Percentiles rank a stretch among this genome's conserved stretches.
These are phyloP conservation scores for Yamadazyma scolyti DNA, from an alignment of 805 yeast genomes.

Conservation along the genomic window DNA sequence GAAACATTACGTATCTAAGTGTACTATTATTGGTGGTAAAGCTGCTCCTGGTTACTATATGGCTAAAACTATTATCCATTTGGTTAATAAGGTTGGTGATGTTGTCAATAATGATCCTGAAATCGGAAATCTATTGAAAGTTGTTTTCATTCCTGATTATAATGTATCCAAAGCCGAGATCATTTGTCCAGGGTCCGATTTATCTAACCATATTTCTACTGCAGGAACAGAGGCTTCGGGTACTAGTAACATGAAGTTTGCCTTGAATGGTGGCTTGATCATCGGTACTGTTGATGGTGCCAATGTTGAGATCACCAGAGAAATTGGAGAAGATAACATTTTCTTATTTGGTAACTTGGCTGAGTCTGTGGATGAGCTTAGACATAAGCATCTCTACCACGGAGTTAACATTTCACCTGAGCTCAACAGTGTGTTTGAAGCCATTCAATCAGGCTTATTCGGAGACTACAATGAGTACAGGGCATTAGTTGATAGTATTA, in stretches of 20 bases:
- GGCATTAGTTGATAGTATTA: constrained; percentile 65
- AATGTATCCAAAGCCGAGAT: constrained; percentile 93
- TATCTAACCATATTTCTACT: constrained; percentile 91
- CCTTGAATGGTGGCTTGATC: constrained; percentile 87
- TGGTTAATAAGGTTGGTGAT: constrained; percentile 75
- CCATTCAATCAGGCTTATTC: constrained; percentile 66
- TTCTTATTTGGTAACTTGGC: constrained; percentile 88
- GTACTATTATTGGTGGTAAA: constrained; percentile 86
- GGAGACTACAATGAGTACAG: constrained; percentile 68
- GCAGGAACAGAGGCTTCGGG: constrained; percentile 98
- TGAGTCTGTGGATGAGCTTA: constrained; percentile 82
- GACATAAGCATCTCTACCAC: constrained; percentile 68
- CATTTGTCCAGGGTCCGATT: constrained; percentile 84
- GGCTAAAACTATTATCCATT: constrained; percentile 87
- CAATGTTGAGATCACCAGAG: constrained; percentile 90
- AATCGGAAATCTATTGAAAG: constrained; percentile 73
- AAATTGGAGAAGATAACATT: constrained; percentile 89
- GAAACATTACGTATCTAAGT: constrained; percentile 66
- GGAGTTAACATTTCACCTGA: constrained; percentile 58
- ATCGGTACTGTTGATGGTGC: constrained; percentile 98
- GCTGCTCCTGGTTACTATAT: constrained; percentile 97
- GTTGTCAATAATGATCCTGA: constrained; percentile 78
- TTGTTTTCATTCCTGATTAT: constrained; percentile 86
- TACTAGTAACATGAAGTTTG: constrained; percentile 94
- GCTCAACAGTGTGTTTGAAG: constrained; percentile 58